Evolutionary conservation across 371 early-diverging fungal species (phyloP), one percentile per base, ranked within the genome.

Genomic region (Lichtheimia ramosa): DNA sequence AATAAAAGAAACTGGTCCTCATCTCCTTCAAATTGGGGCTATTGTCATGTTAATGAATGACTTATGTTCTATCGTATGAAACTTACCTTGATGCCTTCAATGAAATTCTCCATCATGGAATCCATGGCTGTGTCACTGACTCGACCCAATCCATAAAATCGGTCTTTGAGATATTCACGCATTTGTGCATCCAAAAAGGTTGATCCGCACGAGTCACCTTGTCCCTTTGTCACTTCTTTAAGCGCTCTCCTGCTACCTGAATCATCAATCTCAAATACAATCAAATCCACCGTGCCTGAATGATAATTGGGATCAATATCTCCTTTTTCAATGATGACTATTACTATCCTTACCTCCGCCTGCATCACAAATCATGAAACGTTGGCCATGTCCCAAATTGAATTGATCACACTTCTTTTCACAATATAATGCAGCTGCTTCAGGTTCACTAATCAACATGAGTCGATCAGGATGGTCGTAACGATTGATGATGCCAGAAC

Each of bases 321-420:
- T 46, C 18, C 16, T 5, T 16, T 46, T 21, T 46, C 46, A 46
- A 7, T n/a, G 0, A 5, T 16, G 0, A 2, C 0, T 8, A 13
- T 46, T 5, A 2, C 46, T 43, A 3, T 43, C n/a, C 21, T 46
- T 18, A 56, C 86, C 84, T 61, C 86, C 86, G 62, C 86, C 86
- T 39, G 84, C 84, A 69, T 85, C 86, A 61, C 83, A 82, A 51
- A 85, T 83, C 77, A 85, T 81, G 63, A 85, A 85, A 14, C 74
- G 73, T 42, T 74, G 74, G 24, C 69, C 70, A 58, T 74, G 75
- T 13, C 73, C 75, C 14, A 77, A 52, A 28, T 74, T 74, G 54
- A 74, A 77, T 48, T 74, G 78, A 12, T 74, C 78, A 25, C 73
- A 70, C 18, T 77, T 74, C 46, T 73, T 73, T 58, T 77, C 78